These are phyloP conservation scores for Amoebophrya sp. DNA, from an alignment of 169 alveolate species.

Conservation along the genomic window DNA sequence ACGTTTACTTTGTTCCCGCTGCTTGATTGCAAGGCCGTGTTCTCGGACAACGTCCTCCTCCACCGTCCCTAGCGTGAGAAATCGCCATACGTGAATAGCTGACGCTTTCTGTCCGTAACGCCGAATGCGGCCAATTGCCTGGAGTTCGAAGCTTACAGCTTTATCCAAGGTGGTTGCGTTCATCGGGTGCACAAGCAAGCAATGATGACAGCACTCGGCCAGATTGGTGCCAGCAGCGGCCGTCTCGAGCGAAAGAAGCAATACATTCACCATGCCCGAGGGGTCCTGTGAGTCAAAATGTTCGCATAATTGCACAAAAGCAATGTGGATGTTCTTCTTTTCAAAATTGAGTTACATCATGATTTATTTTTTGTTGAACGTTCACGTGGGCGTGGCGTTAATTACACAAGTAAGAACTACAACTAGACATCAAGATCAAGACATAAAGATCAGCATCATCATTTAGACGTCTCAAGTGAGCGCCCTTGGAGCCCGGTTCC, in stretches of 20 bases:
- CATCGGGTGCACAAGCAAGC: slow-evolving; percentile 7
- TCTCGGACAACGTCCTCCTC: slow-evolving; percentile 7
- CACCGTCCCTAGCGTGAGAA: neutral
- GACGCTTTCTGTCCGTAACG: neutral
- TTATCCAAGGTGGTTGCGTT: neutral
- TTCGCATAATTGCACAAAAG: too few species aligned
- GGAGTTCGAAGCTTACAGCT: neutral
- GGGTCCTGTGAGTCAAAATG: too few species aligned
- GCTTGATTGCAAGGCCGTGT: neutral
- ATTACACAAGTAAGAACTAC: too few species aligned
- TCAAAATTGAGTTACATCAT: too few species aligned
- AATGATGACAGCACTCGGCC: neutral
- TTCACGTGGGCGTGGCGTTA: too few species aligned
- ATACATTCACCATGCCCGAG: too few species aligned
- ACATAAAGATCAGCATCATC: too few species aligned
- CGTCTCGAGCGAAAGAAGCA: neutral
- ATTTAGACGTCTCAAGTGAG: too few species aligned
- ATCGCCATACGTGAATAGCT: neutral
- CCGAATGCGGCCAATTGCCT: slow-evolving; percentile 1
- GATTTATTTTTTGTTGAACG: too few species aligned
- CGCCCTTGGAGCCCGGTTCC: too few species aligned
- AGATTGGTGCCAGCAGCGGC: neutral
- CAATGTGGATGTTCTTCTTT: too few species aligned
- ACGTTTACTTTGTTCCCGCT: neutral
- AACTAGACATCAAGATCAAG: too few species aligned